These are phyloP conservation scores for Populus euphratica DNA, from an alignment of 345 rosid species.

Conservation along the genomic window DNA sequence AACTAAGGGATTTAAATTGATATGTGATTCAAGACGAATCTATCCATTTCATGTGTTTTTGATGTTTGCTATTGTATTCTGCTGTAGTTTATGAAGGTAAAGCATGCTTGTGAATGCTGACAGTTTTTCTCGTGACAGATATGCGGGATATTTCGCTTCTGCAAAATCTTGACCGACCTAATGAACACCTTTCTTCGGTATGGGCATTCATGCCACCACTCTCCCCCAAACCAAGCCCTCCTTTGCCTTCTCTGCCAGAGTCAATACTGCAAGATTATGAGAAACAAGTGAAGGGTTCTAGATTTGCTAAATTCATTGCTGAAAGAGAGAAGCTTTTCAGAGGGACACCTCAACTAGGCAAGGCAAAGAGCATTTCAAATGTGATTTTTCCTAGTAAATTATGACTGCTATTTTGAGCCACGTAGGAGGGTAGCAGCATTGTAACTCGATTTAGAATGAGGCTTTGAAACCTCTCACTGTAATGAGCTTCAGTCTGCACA, in stretches of 20 bases:
- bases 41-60: background rate
- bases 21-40: background rate
- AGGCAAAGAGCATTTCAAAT: conserved; percentile 28
- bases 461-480: no score
- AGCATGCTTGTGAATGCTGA: background rate
- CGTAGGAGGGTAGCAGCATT: background rate
- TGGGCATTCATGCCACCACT: conserved; percentile 85
- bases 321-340: conserved; percentile 47
- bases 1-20: background rate
- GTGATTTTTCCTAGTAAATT: conserved; percentile 52
- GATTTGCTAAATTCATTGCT: conserved; percentile 73
- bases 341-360: conserved; percentile 25
- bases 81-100: background rate
- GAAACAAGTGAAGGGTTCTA: conserved; percentile 63
- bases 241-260: conserved; percentile 39
- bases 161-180: conserved; percentile 61
- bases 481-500: no score
- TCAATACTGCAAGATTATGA: conserved; percentile 36
- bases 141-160: conserved; percentile 47
- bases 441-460: no score
- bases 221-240: conserved; percentile 51
- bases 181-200: conserved; percentile 55
- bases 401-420: conserved; percentile 32
- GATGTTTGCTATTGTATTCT: background rate
- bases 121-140: conserved; percentile 33